These are phyloP conservation scores for Dillenia turbinata DNA, from an alignment of 164 flowering plant genomes.

Conservation along the genomic window DNA sequence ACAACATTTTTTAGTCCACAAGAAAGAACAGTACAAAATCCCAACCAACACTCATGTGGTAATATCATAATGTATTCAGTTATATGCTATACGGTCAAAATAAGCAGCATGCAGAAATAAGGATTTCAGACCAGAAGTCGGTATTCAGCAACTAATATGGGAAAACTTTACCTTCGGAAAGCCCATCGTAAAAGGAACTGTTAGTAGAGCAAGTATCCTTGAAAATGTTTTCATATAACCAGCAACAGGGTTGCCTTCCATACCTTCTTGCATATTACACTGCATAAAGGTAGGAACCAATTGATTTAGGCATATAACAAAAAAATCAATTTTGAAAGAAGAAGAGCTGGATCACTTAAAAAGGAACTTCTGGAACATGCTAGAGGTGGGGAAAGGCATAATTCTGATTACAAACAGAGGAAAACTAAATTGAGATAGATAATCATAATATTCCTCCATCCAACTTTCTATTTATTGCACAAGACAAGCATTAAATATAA, in stretches of 20 bases:
- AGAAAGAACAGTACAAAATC: not conserved
- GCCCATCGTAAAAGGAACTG: slow-evolving; percentile 68
- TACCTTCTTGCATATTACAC: slow-evolving; percentile 87
- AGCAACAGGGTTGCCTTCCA: slow-evolving; percentile 90
- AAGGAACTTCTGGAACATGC: no score
- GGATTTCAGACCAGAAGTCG: not conserved
- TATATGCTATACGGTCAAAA: not conserved
- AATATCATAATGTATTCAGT: not conserved
- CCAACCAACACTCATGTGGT: not conserved
- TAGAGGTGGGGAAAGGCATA: no score
- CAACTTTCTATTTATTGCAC: no score
- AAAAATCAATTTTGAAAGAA: no score
- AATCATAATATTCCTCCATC: no score
- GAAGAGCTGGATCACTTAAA: no score
- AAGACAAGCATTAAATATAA: no score
- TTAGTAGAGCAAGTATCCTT: slow-evolving; percentile 59
- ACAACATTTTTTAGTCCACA: no score
- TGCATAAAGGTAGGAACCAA: slow-evolving; percentile 6
- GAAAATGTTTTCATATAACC: slow-evolving; percentile 69
- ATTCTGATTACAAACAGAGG: no score
- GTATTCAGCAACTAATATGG: no score
- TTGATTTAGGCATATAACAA: no score
- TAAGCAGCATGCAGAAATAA: not conserved
- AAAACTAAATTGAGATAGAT: no score
- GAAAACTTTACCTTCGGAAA: slow-evolving; percentile 62